Base-by-base conservation (phyloP, 768 basidiomycete genomes). In the Mycena albidolilacea region DNA sequence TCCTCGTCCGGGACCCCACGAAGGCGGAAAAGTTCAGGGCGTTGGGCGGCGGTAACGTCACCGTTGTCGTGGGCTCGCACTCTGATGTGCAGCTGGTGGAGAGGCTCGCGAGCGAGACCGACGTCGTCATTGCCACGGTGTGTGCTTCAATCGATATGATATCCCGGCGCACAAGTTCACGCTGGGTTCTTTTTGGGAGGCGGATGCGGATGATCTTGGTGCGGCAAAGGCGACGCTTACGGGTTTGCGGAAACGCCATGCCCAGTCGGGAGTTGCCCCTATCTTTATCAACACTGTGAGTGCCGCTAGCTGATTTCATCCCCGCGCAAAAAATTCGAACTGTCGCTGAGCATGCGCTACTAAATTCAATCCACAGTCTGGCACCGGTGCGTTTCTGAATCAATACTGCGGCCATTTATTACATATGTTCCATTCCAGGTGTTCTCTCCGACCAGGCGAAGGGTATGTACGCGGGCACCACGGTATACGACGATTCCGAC, bases 281-380 rank as follows among this genome's bases (percentile, higher is more conserved):
- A 83, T 85, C 69, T 82, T 90, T 10, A 91, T 94, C 19, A 90
- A 94, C 76, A 92, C 91, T 0, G 92, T 91, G 75, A 75, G 90
- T 80, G 4, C 23, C 23, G 23, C 23, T 23, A 23, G 23, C 23
- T 23, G 23, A 23, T 38, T n/a, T 23, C 15, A 48, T 23, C 46
- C 73, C 54, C 58, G 4, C 7, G 35, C n/a, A 4, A 23, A 23
- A 23, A 23, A 23, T 23, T 6, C 14, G 5, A 21, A 11, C 23
- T 43, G 23, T 23, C 11, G 12, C 37, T 63, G 55, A 52, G 35
- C 9, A 11, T 12, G 23, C 35, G 57, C 37, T 37, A 55, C 7
- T 37, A 9, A 63, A 90, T 23, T 23, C 23, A 23, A 23, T 23
- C 23, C 23, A 23, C 23, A 23, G 88, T 90, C 89, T 60, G 89